Percentiles rank a stretch among this genome's conserved stretches.
phyloP scores from a whole-genome alignment of 331 rosid species.

The Cydonia oblonga region DNA sequence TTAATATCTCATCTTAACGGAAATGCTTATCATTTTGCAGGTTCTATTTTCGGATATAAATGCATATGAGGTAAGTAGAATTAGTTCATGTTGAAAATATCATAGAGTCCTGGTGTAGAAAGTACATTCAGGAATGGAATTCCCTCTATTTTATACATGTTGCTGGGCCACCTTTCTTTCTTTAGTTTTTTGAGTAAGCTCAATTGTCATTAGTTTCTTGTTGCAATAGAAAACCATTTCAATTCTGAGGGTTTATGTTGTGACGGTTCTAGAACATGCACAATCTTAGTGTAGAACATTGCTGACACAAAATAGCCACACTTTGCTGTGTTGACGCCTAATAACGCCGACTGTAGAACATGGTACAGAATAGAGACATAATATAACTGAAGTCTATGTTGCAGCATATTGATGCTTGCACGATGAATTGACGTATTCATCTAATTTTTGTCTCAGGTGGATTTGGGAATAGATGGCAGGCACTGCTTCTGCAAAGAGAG shows the following conservation, averaged over 20 bases:
- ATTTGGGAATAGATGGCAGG: conserved; percentile 65
- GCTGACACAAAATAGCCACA: not conserved
- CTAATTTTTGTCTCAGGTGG: conserved; percentile 49
- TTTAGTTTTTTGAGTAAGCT: not conserved
- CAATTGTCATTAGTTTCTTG: not conserved
- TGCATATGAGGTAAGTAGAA: conserved; percentile 68
- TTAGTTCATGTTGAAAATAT: not conserved
- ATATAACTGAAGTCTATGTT: not conserved
- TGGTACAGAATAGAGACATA: not conserved
- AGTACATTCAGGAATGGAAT: not conserved
- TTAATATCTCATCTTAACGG: conserved; percentile 7
- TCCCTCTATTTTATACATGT: not conserved
- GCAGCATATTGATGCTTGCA: not conserved
- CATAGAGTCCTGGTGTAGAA: not conserved
- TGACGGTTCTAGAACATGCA: not conserved
- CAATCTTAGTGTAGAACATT: not conserved
- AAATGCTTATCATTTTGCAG: conserved; percentile 34
- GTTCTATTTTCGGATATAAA: conserved; percentile 79
- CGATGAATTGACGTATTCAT: not conserved
- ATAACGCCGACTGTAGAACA: not conserved
- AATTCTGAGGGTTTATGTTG: not conserved
- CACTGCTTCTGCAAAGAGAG: conserved; percentile 82
- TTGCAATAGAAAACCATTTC: not conserved
- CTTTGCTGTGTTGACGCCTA: not conserved
- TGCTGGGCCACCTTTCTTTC: not conserved